A percentile compares a stretch with the other conserved stretches of the same genome.
phyloP scores from a whole-genome alignment of 1,284 basidiomycete species.

The Puccinia brachypodii region DNA sequence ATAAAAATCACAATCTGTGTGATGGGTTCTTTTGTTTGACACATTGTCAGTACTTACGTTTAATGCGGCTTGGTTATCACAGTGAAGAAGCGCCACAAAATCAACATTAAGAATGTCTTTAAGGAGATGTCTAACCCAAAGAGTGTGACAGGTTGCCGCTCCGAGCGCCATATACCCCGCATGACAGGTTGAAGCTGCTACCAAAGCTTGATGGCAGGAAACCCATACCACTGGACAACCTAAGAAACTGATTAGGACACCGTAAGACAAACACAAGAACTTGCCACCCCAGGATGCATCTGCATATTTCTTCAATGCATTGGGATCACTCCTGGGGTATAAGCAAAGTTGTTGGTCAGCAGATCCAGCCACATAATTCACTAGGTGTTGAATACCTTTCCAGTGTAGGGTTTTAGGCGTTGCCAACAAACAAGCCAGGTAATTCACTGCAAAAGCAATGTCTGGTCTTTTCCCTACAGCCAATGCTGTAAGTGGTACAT shows the following conservation, averaged over 20 bases:
- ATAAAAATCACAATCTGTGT: not conserved
- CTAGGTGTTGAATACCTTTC: not conserved
- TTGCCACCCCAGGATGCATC: slow-evolving; percentile 1
- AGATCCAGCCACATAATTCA: not conserved
- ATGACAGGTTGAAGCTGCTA: slow-evolving; percentile 1
- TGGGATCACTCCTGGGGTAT: too few species aligned
- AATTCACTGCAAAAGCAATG: not conserved
- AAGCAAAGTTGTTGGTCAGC: not conserved
- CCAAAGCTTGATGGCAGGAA: not conserved
- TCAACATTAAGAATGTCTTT: not conserved
- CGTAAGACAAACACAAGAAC: not conserved
- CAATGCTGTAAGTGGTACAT: too few species aligned
- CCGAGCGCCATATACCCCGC: not conserved
- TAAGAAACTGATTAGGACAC: not conserved
- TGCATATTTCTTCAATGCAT: not conserved
- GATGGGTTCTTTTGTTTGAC: not conserved
- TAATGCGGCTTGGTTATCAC: not conserved
- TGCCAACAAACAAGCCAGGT: not conserved
- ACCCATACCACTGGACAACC: not conserved
- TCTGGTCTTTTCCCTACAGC: not conserved
- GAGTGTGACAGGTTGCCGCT: not conserved
- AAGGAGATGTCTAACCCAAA: not conserved
- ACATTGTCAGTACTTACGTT: not conserved
- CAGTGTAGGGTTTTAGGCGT: not conserved
- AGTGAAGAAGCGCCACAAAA: not conserved